A percentile compares a stretch with the other conserved stretches of the same genome.
Evolutionary conservation across 2,329 filamentous ascomycete genomes (phyloP).

Genomic region (Trichoderma sp.): DNA sequence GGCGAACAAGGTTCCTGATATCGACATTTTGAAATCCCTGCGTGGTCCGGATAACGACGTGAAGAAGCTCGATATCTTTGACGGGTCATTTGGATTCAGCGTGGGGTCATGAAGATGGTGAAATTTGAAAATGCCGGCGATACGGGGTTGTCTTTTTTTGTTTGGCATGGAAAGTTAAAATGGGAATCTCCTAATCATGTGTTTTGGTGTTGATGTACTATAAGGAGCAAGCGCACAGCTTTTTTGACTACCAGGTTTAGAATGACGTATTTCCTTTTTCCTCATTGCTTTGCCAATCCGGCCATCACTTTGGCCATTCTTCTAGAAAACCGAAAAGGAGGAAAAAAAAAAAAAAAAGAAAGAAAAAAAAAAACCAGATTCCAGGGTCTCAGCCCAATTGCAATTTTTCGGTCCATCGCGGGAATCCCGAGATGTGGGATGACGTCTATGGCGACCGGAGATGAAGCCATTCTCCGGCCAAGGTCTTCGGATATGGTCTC

Average conservation of each 20-base stretch:
- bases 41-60: slow-evolving; percentile 42
- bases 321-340: background rate
- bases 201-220: slow-evolving; percentile 12
- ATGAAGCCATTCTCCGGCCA: slow-evolving; percentile 1
- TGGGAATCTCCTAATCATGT: background rate
- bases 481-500: background rate
- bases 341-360: background rate
- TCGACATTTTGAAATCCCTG: slow-evolving; percentile 55
- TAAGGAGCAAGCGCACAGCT: background rate
- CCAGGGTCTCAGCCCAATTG: background rate
- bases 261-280: background rate
- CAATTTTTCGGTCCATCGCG: no score
- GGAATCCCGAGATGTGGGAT: background rate
- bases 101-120: slow-evolving; percentile 40
- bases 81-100: slow-evolving; percentile 58
- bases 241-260: background rate
- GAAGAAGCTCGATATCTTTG: slow-evolving; percentile 53
- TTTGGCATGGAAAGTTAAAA: background rate
- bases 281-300: background rate
- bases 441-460: background rate
- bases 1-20: slow-evolving; percentile 51
- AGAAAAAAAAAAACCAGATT: background rate
- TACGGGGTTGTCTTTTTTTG: background rate
- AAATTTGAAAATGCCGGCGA: background rate
- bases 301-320: background rate